Percentiles rank a stretch among this genome's conserved stretches.
Conservation (phyloP, 805 yeast species). For the Suhomyces xylopsoci region DNA sequence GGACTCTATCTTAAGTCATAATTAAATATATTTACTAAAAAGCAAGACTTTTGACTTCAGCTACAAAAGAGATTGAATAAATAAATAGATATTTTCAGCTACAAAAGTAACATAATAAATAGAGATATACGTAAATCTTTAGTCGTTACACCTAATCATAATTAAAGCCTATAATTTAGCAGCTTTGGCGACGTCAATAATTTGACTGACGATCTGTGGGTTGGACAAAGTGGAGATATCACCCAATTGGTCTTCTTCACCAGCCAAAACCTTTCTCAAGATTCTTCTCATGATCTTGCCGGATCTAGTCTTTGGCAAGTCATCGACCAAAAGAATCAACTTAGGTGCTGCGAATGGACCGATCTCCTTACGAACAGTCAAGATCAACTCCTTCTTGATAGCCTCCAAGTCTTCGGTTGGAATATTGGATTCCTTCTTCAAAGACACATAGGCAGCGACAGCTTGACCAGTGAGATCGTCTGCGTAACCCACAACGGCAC, state of each 20-base stretch:
- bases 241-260: slow-evolving; percentile 91
- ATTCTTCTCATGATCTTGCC: slow-evolving; percentile 99
- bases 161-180: slow-evolving; percentile 11
- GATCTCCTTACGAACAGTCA: slow-evolving; percentile 88
- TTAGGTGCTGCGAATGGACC: slow-evolving; percentile 98
- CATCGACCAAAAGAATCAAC: slow-evolving; percentile 75
- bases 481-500: slow-evolving; percentile 94
- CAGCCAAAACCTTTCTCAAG: slow-evolving; percentile 85
- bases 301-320: slow-evolving; percentile 96
- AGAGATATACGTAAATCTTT: background rate
- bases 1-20: slow-evolving; percentile 26
- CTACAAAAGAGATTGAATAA: too few species aligned
- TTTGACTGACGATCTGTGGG: slow-evolving; percentile 75
- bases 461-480: slow-evolving; percentile 98
- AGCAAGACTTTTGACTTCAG: too few species aligned
- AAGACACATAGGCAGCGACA: slow-evolving; percentile 88
- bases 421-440: slow-evolving; percentile 49
- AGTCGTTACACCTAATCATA: background rate
- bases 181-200: slow-evolving; percentile 64
- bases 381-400: slow-evolving; percentile 67
- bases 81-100: background rate
- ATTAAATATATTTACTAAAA: background rate
- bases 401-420: slow-evolving; percentile 50
- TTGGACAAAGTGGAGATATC: slow-evolving; percentile 87
- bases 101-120: background rate